Conservation (phyloP, 495 filamentous ascomycete genomes). For the Talaromyces nanjingensis region DNA sequence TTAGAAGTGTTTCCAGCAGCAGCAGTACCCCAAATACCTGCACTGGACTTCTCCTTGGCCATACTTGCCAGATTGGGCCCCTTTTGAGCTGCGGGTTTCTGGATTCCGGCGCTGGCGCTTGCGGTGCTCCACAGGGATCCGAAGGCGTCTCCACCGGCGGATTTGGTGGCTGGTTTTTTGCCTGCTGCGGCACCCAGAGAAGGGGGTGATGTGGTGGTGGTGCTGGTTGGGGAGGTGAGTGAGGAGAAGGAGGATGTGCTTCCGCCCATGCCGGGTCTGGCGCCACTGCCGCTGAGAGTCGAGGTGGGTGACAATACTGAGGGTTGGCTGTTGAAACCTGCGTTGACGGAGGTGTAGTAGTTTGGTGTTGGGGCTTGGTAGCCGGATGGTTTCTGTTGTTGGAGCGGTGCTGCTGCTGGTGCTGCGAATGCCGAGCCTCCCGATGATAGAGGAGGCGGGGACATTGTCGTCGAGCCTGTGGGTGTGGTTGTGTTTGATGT, state of each 20-base stretch:
- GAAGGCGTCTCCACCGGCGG: slow-evolving; percentile 70
- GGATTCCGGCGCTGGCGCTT: slow-evolving; percentile 66
- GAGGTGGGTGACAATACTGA: slow-evolving; percentile 14
- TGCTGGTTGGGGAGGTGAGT: slow-evolving; percentile 23
- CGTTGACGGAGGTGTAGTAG: slow-evolving; percentile 82
- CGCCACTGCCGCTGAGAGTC: slow-evolving; percentile 14
- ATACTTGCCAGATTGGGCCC: slow-evolving; percentile 79
- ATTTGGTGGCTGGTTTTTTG: slow-evolving; percentile 47
- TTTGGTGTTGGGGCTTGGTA: slow-evolving; percentile 81
- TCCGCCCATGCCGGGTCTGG: slow-evolving; percentile 23
- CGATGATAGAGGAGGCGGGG: slow-evolving; percentile 22
- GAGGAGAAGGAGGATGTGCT: slow-evolving; percentile 29
- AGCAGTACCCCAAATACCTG: slow-evolving; percentile 81
- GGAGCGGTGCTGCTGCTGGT: slow-evolving; percentile 21
- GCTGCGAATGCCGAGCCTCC: slow-evolving; percentile 34
- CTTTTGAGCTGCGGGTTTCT: slow-evolving; percentile 65
- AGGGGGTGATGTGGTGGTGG: slow-evolving; percentile 10
- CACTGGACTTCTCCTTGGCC: slow-evolving; percentile 91
- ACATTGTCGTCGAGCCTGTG: slow-evolving; percentile 43
- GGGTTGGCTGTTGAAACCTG: slow-evolving; percentile 11
- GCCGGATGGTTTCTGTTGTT: slow-evolving; percentile 50
- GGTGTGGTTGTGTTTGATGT: slow-evolving; percentile 71
- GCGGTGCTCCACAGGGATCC: slow-evolving; percentile 77
- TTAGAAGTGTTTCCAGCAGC: slow-evolving; percentile 17
- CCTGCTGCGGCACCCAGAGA: slow-evolving; percentile 18